Evolutionary conservation across 2,329 filamentous ascomycete species (phyloP).

Genomic region (Penicillium sp.): DNA sequence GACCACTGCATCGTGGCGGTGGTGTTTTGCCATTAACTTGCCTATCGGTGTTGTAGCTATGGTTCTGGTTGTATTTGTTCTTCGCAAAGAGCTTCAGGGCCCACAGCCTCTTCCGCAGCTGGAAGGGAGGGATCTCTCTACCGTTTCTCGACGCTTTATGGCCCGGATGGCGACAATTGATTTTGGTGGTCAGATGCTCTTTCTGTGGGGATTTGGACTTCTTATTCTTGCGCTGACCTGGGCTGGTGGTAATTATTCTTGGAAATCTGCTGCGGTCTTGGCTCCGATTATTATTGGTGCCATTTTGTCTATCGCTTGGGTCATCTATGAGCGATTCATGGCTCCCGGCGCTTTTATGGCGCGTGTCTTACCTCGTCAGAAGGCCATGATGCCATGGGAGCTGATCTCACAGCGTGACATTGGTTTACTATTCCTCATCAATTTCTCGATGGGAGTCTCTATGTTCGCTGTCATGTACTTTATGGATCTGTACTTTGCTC

Average conservation of each 20-base stretch:
- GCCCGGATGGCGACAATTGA: slow-evolving; percentile 36
- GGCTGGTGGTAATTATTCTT: slow-evolving; percentile 57
- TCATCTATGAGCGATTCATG: slow-evolving; percentile 58
- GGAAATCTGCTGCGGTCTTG: slow-evolving; percentile 53
- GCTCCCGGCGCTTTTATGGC: slow-evolving; percentile 51
- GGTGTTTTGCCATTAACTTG: slow-evolving; percentile 20
- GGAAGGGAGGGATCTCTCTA: slow-evolving; percentile 3
- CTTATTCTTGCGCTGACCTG: slow-evolving; percentile 58
- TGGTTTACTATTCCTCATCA: slow-evolving; percentile 34
- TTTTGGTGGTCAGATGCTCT: slow-evolving; percentile 57
- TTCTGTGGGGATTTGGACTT: slow-evolving; percentile 56
- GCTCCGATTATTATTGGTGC: slow-evolving; percentile 51
- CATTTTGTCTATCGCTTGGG: slow-evolving; percentile 44
- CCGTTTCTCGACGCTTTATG: not conserved
- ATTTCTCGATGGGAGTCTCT: slow-evolving; percentile 16
- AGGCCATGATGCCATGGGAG: slow-evolving; percentile 65
- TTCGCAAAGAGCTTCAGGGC: slow-evolving; percentile 10
- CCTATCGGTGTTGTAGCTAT: slow-evolving; percentile 8
- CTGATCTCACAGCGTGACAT: slow-evolving; percentile 59
- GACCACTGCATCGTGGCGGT: slow-evolving; percentile 15
- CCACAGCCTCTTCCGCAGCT: slow-evolving; percentile 2
- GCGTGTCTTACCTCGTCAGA: slow-evolving; percentile 54
- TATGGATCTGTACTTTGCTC: slow-evolving; percentile 66
- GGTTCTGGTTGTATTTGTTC: slow-evolving; percentile 3
- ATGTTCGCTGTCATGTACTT: slow-evolving; percentile 65